Percentiles rank a stretch among this genome's conserved stretches.
These are phyloP conservation scores for Fusarium sp. DNA, from an alignment of 2,329 filamentous ascomycete species.

Conservation along the genomic window DNA sequence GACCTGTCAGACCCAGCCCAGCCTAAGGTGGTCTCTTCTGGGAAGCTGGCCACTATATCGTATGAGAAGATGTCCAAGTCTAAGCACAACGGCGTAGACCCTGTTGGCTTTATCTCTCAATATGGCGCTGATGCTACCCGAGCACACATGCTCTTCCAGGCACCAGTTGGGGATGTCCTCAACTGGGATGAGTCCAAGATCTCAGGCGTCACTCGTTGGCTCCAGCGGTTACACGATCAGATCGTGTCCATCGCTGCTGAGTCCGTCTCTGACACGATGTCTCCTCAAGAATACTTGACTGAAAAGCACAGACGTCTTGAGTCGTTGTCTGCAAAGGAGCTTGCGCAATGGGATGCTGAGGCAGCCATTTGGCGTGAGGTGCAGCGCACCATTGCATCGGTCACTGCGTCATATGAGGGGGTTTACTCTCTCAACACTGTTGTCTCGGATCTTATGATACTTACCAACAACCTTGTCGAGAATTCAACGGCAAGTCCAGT, in stretches of 20 bases:
- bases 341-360: conserved; percentile 60
- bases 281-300: conserved; percentile 53
- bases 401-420: conserved; percentile 76
- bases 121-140: conserved; percentile 87
- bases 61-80: conserved; percentile 97
- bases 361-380: conserved; percentile 71
- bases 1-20: conserved; percentile 67
- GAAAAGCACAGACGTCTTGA: conserved; percentile 46
- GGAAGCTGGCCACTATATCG: conserved; percentile 68
- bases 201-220: conserved; percentile 83
- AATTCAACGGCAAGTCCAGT: conserved; percentile 53
- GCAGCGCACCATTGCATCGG: conserved; percentile 74
- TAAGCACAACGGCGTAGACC: conserved; percentile 92
- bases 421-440: conserved; percentile 86
- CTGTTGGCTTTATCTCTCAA: conserved; percentile 75
- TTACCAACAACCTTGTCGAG: conserved; percentile 77
- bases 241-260: conserved; percentile 50
- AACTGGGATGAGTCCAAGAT: conserved; percentile 92
- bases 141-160: conserved; percentile 90
- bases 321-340: conserved; percentile 48
- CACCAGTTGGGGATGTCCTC: conserved; percentile 83
- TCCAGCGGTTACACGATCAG: conserved; percentile 74
- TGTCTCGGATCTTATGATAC: conserved; percentile 83
- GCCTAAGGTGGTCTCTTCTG: conserved; percentile 73
- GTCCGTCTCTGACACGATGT: conserved; percentile 1